Conservation (phyloP, 768 basidiomycete species). For the Lentinula lateritia region DNA sequence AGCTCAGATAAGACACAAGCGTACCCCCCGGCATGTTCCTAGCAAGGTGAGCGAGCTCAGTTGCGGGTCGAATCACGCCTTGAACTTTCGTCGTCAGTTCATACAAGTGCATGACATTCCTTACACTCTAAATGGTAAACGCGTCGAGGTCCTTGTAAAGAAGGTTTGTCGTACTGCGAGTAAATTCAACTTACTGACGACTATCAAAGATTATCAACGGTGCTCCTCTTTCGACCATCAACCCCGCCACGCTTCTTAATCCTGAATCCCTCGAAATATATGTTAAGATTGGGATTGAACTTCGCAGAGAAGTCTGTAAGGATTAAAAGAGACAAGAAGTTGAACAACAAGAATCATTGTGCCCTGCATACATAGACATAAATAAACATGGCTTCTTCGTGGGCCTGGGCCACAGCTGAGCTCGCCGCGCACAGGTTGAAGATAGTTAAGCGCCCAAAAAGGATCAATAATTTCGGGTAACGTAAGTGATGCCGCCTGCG, state of each 20-base stretch:
- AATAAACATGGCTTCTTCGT: no score
- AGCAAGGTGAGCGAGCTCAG: conserved; percentile 43
- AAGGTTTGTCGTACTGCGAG: conserved; percentile 39
- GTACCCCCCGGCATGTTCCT: conserved; percentile 76
- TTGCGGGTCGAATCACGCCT: conserved; percentile 1
- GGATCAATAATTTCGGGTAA: neutral
- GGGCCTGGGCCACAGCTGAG: no score
- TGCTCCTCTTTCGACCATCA: conserved; percentile 59
- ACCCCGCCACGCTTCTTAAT: conserved; percentile 68
- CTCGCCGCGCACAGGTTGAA: no score
- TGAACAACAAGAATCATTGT: neutral
- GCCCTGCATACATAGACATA: neutral
- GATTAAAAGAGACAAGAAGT: neutral
- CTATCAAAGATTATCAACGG: conserved; percentile 69
- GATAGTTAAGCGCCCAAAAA: neutral
- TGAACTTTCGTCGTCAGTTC: conserved; percentile 35
- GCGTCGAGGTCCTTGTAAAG: conserved; percentile 74
- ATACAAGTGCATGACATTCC: conserved; percentile 68
- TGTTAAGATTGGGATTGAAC: conserved; percentile 40
- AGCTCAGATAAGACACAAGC: conserved; percentile 50
- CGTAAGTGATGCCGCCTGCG: neutral
- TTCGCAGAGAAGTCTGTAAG: neutral
- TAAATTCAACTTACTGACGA: conserved; percentile 13
- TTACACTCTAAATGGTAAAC: conserved; percentile 77
- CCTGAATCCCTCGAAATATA: conserved; percentile 67